Evolutionary conservation across 106 monocot species (phyloP).

Genomic region (Triglochin maritima): DNA sequence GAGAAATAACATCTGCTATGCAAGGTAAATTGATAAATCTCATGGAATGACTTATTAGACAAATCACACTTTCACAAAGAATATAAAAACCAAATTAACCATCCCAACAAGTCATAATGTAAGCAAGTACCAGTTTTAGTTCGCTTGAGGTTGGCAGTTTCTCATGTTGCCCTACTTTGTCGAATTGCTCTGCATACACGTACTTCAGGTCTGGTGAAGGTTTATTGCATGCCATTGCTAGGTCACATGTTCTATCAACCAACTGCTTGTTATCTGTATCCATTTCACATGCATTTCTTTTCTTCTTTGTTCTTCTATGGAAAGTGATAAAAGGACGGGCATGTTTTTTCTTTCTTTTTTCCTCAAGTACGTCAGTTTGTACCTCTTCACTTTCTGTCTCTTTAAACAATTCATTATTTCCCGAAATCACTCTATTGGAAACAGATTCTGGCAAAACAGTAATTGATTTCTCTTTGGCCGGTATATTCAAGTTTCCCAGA

Average conservation of each 20-base stretch:
- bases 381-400: not conserved
- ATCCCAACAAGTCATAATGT: too few species aligned
- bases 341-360: not conserved
- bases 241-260: not conserved
- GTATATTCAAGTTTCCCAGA: not conserved
- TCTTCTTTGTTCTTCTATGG: slow-evolving; percentile 7
- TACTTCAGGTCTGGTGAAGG: not conserved
- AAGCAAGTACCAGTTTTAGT: too few species aligned
- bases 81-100: too few species aligned
- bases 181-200: not conserved
- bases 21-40: too few species aligned
- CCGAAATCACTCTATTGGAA: not conserved
- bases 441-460: not conserved
- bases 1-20: too few species aligned
- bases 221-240: not conserved
- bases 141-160: too few species aligned
- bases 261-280: not conserved
- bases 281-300: not conserved
- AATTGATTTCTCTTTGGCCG: not conserved
- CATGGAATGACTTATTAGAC: too few species aligned
- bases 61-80: too few species aligned
- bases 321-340: not conserved
- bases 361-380: slow-evolving; percentile 3
- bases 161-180: too few species aligned
- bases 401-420: not conserved